A percentile compares a stretch with the other conserved stretches of the same genome.
Conservation (phyloP, 768 basidiomycete species). For the Tylopilus sp. region DNA sequence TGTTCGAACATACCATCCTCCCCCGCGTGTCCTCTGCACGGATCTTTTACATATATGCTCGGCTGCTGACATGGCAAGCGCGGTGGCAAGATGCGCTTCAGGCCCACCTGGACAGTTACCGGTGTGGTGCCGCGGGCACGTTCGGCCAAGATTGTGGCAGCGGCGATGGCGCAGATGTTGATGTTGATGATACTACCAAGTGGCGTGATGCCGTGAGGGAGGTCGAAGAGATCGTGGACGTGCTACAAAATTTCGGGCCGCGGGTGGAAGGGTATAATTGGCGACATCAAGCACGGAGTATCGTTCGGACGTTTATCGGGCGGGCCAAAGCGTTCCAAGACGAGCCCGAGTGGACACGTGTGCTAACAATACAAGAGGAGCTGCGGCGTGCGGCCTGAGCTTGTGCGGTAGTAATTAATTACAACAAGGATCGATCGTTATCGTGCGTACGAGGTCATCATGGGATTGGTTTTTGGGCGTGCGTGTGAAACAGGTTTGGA, state of each 20-base stretch:
- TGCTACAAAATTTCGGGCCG: constrained; percentile 81
- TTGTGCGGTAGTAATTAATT: constrained; percentile 22
- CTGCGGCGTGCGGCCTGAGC: constrained; percentile 21
- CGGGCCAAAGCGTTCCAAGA: constrained; percentile 86
- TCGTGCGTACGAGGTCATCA: neutral
- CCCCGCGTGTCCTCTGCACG: constrained; percentile 77
- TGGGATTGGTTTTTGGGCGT: neutral
- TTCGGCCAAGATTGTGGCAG: constrained; percentile 57
- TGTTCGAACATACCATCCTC: constrained; percentile 78
- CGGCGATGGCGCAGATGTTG: constrained; percentile 24
- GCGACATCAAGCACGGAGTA: constrained; percentile 81
- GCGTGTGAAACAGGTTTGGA: constrained; percentile 1
- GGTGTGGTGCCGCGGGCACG: constrained; percentile 57
- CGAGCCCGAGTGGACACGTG: constrained; percentile 75
- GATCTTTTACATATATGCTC: constrained; percentile 80
- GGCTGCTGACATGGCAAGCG: constrained; percentile 69
- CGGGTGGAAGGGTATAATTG: constrained; percentile 61
- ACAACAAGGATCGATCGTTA: constrained; percentile 1
- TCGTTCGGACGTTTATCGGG: constrained; percentile 87
- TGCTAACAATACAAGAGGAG: constrained; percentile 53
- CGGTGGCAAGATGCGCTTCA: constrained; percentile 77
- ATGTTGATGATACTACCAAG: constrained; percentile 52
- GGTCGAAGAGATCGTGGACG: constrained; percentile 80
- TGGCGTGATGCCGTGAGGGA: constrained; percentile 79
- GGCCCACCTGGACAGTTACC: constrained; percentile 83